These are phyloP conservation scores for Stentor roeselii DNA, from an alignment of 73 alveolate species.

Conservation along the genomic window DNA sequence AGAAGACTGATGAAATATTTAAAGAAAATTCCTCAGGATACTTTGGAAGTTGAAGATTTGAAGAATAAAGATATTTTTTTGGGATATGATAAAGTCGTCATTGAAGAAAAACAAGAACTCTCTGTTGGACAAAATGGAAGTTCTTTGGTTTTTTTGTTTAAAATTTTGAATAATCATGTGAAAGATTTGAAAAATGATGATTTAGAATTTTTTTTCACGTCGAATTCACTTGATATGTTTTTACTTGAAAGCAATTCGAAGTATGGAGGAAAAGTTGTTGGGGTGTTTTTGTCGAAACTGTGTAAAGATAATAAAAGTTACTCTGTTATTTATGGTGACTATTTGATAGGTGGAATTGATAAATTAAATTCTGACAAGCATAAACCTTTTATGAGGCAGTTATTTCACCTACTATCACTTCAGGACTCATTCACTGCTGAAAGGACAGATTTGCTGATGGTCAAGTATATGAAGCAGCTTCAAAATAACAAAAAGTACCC, in stretches of 20 bases:
- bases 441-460: neutral
- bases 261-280: neutral
- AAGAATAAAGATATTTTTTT: neutral
- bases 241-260: neutral
- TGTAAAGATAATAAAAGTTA: neutral
- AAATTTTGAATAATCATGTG: neutral
- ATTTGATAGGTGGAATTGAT: neutral
- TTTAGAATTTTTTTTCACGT: neutral
- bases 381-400: neutral
- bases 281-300: neutral
- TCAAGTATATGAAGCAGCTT: neutral
- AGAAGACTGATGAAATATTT: neutral
- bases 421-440: neutral
- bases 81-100: neutral
- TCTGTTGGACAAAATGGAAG: neutral
- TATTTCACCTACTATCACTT: neutral
- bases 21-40: neutral
- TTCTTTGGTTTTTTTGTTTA: neutral
- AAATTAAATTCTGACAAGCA: neutral
- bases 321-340: neutral
- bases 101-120: neutral
- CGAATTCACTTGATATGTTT: neutral
- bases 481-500: neutral
- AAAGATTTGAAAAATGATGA: neutral
- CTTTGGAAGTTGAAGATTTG: neutral